Conservation (phyloP, 208 protist genomes). For the Wallacemonas sp. region DNA sequence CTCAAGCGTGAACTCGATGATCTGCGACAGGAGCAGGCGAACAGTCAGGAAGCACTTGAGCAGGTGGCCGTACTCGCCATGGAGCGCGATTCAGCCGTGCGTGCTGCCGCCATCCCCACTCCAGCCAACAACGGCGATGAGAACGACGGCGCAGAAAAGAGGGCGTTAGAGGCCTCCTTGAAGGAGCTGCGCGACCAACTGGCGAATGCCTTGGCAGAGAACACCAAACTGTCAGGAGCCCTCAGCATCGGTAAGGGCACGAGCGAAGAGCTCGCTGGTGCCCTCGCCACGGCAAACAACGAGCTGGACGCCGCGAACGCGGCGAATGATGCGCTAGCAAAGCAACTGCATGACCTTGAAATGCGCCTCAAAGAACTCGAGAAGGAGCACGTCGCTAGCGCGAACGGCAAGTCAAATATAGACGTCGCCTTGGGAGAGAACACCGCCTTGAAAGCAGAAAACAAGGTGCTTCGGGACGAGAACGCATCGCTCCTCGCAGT, state of each 20-base stretch:
- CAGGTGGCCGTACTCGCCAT: neutral
- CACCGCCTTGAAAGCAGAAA: too few relatives aligned
- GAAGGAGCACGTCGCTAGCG: too few relatives aligned
- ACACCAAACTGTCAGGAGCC: neutral
- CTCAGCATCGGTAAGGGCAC: conserved; percentile 7
- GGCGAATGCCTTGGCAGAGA: neutral
- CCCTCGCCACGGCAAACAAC: conserved; percentile 7
- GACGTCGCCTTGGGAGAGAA: too few relatives aligned
- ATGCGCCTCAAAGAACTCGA: conserved; percentile 19
- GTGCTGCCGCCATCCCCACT: neutral
- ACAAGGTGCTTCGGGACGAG: neutral
- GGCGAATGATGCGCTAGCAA: too few relatives aligned
- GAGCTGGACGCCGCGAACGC: too few relatives aligned
- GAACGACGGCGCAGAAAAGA: too few relatives aligned
- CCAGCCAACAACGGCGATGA: too few relatives aligned
- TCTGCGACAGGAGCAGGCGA: conserved; percentile 17
- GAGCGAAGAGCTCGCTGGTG: conserved; percentile 16
- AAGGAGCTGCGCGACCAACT: conserved; percentile 14
- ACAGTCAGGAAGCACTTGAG: conserved; percentile 8
- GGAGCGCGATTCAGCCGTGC: neutral
- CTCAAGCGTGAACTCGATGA: conserved; percentile 21
- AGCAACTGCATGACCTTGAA: conserved; percentile 9
- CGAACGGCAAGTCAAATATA: too few relatives aligned
- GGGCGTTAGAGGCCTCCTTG: conserved; percentile 13
- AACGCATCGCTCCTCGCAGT: too few relatives aligned